These are phyloP conservation scores for Tetraselmis chui DNA, from an alignment of 139 green algal species.

Conservation along the genomic window DNA sequence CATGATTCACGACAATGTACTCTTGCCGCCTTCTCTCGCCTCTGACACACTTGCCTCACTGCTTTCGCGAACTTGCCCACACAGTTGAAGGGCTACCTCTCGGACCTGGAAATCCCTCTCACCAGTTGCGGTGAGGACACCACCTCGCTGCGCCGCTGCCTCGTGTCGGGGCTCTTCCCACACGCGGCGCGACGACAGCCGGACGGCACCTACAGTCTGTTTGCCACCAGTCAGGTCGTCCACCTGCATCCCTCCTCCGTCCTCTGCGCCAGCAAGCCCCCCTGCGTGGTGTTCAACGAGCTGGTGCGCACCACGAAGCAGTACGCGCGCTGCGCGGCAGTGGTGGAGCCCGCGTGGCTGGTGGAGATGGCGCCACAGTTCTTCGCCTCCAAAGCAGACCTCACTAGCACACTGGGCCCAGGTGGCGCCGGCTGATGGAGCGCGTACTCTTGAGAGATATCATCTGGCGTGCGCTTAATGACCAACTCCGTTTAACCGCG, in stretches of 20 bases:
- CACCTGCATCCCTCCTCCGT: constrained; percentile 77
- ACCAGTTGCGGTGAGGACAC: constrained; percentile 43
- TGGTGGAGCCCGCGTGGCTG: constrained; percentile 67
- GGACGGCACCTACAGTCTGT: constrained; percentile 64
- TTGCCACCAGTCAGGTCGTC: constrained; percentile 60
- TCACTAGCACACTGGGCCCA: neutral
- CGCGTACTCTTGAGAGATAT: too few species aligned
- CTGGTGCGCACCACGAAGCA: constrained; percentile 62
- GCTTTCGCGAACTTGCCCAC: too few species aligned
- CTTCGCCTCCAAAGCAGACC: constrained; percentile 36
- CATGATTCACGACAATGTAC: too few species aligned
- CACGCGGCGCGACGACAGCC: constrained; percentile 61
- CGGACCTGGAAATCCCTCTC: constrained; percentile 30
- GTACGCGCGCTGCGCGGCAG: constrained; percentile 58
- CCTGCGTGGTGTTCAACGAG: constrained; percentile 79
- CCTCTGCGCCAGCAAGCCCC: constrained; percentile 44
- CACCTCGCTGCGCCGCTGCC: constrained; percentile 38
- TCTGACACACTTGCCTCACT: too few species aligned
- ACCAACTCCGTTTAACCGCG: too few species aligned
- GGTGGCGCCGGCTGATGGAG: too few species aligned
- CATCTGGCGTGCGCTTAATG: too few species aligned
- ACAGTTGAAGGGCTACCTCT: constrained; percentile 57
- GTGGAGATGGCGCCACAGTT: constrained; percentile 65
- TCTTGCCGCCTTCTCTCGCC: too few species aligned
- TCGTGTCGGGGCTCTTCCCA: constrained; percentile 69